Evolutionary conservation across 2,329 filamentous ascomycete genomes (phyloP).

Genomic region (Pseudocercospora fijiensis): DNA sequence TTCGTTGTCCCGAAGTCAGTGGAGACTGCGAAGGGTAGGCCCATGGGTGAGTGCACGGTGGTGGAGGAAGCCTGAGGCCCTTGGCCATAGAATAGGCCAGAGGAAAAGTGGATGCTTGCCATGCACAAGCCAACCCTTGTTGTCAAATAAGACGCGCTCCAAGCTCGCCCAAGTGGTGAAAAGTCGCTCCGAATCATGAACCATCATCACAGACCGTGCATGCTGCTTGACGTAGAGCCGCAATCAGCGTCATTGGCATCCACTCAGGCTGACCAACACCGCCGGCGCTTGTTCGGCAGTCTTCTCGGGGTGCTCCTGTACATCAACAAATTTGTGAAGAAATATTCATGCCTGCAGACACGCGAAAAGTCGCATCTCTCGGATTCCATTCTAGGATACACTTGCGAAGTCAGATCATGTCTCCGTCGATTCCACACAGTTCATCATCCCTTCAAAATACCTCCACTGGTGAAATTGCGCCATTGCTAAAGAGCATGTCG

Average conservation of each 20-base stretch:
- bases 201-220: too few species aligned
- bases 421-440: not conserved
- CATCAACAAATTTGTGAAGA: not conserved
- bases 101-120: constrained; percentile 12
- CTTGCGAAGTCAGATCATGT: not conserved
- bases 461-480: not conserved
- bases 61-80: constrained; percentile 4
- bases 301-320: not conserved
- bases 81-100: constrained; percentile 9
- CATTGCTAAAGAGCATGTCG: constrained; percentile 2
- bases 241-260: constrained; percentile 4
- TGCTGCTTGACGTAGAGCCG: constrained; percentile 12
- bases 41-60: not conserved
- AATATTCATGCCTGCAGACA: not conserved
- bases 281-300: not conserved
- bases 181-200: constrained; percentile 3
- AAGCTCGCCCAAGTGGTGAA: not conserved
- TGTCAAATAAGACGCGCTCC: not conserved
- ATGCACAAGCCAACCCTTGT: constrained; percentile 8
- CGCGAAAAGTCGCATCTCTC: not conserved
- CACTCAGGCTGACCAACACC: not conserved
- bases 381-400: constrained; percentile 3
- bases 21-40: not conserved
- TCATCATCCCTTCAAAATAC: not conserved
- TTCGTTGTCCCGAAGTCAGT: not conserved